Evolutionary conservation across 441 rosid species (phyloP), one percentile per base, ranked within the genome.

Genomic region (Syzygium syzygioides): DNA sequence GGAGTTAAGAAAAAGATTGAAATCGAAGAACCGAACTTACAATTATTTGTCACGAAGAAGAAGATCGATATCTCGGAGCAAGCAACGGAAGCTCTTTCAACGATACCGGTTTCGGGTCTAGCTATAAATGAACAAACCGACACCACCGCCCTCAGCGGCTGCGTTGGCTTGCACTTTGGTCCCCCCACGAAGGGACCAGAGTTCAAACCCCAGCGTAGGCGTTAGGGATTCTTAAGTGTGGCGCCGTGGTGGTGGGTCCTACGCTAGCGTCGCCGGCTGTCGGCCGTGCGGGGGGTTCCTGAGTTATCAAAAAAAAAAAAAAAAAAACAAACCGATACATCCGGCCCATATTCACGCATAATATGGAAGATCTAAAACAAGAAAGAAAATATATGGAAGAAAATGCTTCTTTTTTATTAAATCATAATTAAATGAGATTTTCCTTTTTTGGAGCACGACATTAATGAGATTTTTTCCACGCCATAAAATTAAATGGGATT

Each of bases 21-120:
- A 4, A 32, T 32, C 2, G 18, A 66, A 10, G 5, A 9, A 2
- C 18, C 2, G 0, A 32, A 32, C 10, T 20, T 68, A 18, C 34
- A 68, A 18, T 32, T 20, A 5, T 20, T 2, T 3, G 6, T 34
- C 8, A 4, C 5, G 2, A 34, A 10, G 4, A 34, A 68, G 3
- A 32, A 68, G 7, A 34, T 18, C 26, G 48, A 68, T 34, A 37
- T 68, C 26, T 37, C 3, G 1, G 1, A 71, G 7, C 30, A 59
- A 59, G 30, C 30, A 59, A 59, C 3, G 14, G 1, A 59, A 26
- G 7, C 15, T 59, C 4, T 0, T 71, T 6, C 12, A 0, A 20
- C 0, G 3, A 37, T 0, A 37, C 9, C 9, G 0, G 5, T 0
- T 20, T 0, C 3, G 2, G 0, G 4, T 71, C 2, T 62, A 2